Base-by-base conservation (phyloP, 805 yeast species). In the Jamesozyma hellenica region DNA sequence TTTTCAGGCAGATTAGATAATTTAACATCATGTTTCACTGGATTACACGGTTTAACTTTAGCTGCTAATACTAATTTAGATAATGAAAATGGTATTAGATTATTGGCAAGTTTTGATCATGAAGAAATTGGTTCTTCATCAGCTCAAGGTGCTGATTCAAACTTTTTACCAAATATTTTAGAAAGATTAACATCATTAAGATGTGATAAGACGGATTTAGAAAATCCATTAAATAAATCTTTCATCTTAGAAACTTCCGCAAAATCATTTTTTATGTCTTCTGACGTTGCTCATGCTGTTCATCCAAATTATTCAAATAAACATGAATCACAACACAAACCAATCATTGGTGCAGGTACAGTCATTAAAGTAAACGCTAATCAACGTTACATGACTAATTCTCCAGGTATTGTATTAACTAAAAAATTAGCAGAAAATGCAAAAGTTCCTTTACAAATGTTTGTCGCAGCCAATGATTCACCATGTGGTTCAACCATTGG, bases 401-500 rank as follows among this genome's bases (percentile, higher is more conserved):
- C 94, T 12, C 81, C 88, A 0, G 97, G 97, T 23, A 72, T 87
- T 42, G 84, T 86, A 3, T 61, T 90, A 39, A 51, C 90, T 36
- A 81, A 86, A 56, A 71, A 77, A 45, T 62, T 82, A 38, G 96
- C 94, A 3, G 71, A 77, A 36, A 51, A 53, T 21, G 79, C 77
- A 4, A 63, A 73, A 49, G 80, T 83, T n/a, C 96, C 96, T 14
- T 63, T 90, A 45, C 98, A 90, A 61, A 61, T 87, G 41, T 86
- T 90, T 65, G 96, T 88, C n/a, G 94, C 82, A 21, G 74, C 90
- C 41, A 92, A 90, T 59, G 95, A 83, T 55, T 78, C 94, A 2
- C 85, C 96, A 3, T 90, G 97, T 63, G 98, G 98, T 3, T 81
- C 94, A 1, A 90, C 98, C 1, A 90, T 90, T 53, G 98, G 97